Conservation (phyloP, 2,329 filamentous ascomycete genomes). For the Monilinia vaccinii-corymbosi region DNA sequence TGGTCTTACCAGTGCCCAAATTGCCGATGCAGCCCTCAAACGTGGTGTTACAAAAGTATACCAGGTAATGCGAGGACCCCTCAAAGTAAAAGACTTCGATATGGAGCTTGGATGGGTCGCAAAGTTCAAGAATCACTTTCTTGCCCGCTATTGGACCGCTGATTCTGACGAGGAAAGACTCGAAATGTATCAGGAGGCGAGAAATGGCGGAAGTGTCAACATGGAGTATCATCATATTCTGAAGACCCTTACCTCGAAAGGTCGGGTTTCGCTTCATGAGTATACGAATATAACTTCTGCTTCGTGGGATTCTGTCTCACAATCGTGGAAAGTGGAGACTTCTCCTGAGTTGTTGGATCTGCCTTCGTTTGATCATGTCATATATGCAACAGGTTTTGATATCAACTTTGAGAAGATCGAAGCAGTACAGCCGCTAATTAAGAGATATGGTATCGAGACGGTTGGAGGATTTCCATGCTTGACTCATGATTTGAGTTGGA, state of each 20-base stretch:
- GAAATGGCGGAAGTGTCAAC: slow-evolving; percentile 74
- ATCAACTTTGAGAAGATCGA: slow-evolving; percentile 53
- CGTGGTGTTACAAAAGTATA: slow-evolving; percentile 59
- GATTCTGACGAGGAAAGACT: slow-evolving; percentile 62
- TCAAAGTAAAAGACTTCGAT: slow-evolving; percentile 65
- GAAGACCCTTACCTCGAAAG: slow-evolving; percentile 7
- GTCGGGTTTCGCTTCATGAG: slow-evolving; percentile 14
- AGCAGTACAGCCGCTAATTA: slow-evolving; percentile 49
- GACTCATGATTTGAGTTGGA: slow-evolving; percentile 70
- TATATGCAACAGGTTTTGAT: slow-evolving; percentile 57
- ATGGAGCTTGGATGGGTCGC: slow-evolving; percentile 71
- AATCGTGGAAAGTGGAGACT: slow-evolving; percentile 40
- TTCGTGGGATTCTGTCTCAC: slow-evolving; percentile 37
- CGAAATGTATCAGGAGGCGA: slow-evolving; percentile 54
- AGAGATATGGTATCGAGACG: slow-evolving; percentile 50
- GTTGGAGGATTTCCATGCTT: slow-evolving; percentile 62
- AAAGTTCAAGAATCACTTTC: slow-evolving; percentile 70
- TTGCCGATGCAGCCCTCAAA: slow-evolving; percentile 57
- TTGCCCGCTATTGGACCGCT: slow-evolving; percentile 68
- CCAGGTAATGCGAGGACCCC: slow-evolving; percentile 54
- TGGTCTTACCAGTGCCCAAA: slow-evolving; percentile 67
- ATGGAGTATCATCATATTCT: slow-evolving; percentile 25
- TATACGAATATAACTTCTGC: slow-evolving; percentile 37
- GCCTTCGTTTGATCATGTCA: slow-evolving; percentile 34
- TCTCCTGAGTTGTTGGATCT: slow-evolving; percentile 41